phyloP scores from a whole-genome alignment of 2,329 filamentous ascomycete genomes.

The Sporothrix pallida region DNA sequence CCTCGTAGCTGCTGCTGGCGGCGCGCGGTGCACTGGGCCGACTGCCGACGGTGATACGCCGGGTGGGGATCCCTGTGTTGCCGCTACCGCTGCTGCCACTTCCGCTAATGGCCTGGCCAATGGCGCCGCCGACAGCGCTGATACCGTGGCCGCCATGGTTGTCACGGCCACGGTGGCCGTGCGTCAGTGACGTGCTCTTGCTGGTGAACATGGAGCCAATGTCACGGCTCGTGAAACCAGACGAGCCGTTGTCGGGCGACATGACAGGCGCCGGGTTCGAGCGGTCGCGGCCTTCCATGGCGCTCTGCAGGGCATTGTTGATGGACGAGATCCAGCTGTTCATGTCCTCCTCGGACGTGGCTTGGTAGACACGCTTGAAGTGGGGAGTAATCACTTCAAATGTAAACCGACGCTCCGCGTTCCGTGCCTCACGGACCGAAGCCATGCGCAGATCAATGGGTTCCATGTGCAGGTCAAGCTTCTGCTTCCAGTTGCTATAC shows the following conservation, averaged over 20 bases:
- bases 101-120: conserved; percentile 54
- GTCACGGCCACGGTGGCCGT: conserved; percentile 49
- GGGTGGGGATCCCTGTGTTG: conserved; percentile 66
- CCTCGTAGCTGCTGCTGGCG: conserved; percentile 73
- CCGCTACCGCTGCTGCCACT: conserved; percentile 39
- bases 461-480: conserved; percentile 94
- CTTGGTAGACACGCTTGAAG: conserved; percentile 95
- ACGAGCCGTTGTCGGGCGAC: conserved; percentile 47
- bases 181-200: conserved; percentile 76
- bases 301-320: conserved; percentile 96
- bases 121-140: conserved; percentile 45
- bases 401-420: conserved; percentile 92
- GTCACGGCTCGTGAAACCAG: conserved; percentile 72
- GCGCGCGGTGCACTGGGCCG: conserved; percentile 72
- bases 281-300: conserved; percentile 79
- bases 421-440: conserved; percentile 92
- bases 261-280: conserved; percentile 56
- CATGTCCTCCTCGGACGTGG: conserved; percentile 97
- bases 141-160: conserved; percentile 46
- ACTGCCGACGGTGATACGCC: conserved; percentile 90
- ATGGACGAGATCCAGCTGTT: conserved; percentile 94
- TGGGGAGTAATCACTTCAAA: conserved; percentile 98
- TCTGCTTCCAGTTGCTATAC: conserved; percentile 99
- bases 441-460: conserved; percentile 97
- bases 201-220: conserved; percentile 93